These are phyloP conservation scores for Rhizoctonia solani DNA, from an alignment of 1,284 basidiomycete genomes.

Conservation along the genomic window DNA sequence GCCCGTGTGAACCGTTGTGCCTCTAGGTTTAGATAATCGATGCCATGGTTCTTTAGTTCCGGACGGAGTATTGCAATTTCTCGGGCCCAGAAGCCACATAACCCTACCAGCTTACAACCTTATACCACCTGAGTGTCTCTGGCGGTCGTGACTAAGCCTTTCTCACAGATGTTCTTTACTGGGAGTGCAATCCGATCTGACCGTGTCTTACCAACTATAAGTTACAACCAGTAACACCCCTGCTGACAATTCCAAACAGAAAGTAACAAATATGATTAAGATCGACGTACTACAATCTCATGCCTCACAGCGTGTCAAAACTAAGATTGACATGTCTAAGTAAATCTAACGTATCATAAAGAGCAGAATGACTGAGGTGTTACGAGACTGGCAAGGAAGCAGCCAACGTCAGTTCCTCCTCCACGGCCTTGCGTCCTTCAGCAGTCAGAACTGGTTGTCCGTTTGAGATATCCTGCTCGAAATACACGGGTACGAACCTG, in stretches of 20 bases:
- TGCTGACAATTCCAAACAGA: neutral
- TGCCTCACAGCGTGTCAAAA: neutral
- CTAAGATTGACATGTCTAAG: neutral
- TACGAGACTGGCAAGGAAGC: neutral
- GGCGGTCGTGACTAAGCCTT: too few relatives aligned
- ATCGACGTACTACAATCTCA: neutral
- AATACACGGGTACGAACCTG: conserved; percentile 83
- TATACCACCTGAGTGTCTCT: too few relatives aligned
- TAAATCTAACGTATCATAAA: neutral
- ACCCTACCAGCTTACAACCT: too few relatives aligned
- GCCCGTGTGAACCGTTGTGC: too few relatives aligned
- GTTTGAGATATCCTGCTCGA: conserved; percentile 70
- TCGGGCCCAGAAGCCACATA: too few relatives aligned
- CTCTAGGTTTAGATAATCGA: too few relatives aligned
- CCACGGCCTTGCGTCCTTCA: conserved; percentile 67
- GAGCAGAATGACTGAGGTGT: neutral
- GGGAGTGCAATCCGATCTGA: too few relatives aligned
- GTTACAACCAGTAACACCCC: too few relatives aligned
- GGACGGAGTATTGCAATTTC: too few relatives aligned
- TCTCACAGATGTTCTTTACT: too few relatives aligned
- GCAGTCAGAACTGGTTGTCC: conserved; percentile 76
- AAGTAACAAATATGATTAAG: neutral
- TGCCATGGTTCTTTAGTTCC: too few relatives aligned
- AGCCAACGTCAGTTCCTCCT: conserved; percentile 60
- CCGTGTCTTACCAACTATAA: too few relatives aligned